Evolutionary conservation across 495 filamentous ascomycete genomes (phyloP), one percentile per base, ranked within the genome.

Genomic region (Aspergillus funiculosus): DNA sequence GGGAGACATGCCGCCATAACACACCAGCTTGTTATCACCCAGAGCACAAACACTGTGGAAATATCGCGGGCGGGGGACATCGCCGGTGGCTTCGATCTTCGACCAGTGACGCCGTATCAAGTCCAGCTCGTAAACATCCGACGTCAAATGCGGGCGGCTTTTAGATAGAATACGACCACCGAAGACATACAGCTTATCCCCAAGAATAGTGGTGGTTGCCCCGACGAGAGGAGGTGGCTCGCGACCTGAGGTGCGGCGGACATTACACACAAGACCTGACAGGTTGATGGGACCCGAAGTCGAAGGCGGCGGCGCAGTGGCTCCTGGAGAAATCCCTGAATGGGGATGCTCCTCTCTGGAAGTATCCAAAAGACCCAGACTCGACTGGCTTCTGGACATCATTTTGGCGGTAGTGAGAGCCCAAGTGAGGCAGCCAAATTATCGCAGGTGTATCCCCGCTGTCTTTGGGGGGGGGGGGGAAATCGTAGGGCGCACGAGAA

Each of bases 1-100:
- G 9, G 89, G 91, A 5, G 91, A 95, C 92, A 98, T 98, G 35
- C 92, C 92, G 34, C 92, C 92, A 67, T 95, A 98, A 64, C 90
- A 95, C 2, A 98, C 92, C 54, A 98, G 72, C 63, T 97, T 98
- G 2, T 86, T 89, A 62, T 96, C 92, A 2, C 94, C 92, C 7
- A 97, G 70, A 5, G 86, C 78, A 59, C 94, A 97, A 52, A 96
- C 83, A 48, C 86, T 95, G 67, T 98, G 92, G 57, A 98, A 98
- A 60, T 98, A 98, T 15, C 92, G 80, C 13, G 94, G 87, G 6
- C 86, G 81, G 6, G 92, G 92, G 29, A 92, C 73, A 55, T 95
- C 88, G 20, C 92, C 92, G 18, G 72, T 75, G 1, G 83, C 77
- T 25, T 96, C 89, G 19, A 97, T 53, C 56, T 89, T 94, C 3